A percentile compares a stretch with the other conserved stretches of the same genome.
Evolutionary conservation across 176 grass and related monocot species (phyloP).

Genomic region (Zoysia pacifica): DNA sequence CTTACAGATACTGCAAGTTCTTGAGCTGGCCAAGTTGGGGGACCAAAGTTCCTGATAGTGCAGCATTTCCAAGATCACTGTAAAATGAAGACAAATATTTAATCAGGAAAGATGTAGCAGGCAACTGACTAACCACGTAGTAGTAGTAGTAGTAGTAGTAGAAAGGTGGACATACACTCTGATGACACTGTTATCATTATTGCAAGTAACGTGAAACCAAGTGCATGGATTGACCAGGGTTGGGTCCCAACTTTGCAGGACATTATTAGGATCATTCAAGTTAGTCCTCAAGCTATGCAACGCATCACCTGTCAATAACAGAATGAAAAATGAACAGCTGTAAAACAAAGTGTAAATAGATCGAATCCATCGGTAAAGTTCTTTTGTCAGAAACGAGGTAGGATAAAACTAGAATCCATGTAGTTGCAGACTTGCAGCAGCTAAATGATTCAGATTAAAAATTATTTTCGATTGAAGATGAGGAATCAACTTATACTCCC

Average conservation of each 20-base stretch:
- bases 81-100: slow-evolving; percentile 24
- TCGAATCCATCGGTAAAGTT: background rate
- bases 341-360: slow-evolving; percentile 7
- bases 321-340: slow-evolving; percentile 27
- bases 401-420: background rate
- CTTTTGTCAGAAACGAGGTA: background rate
- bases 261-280: slow-evolving; percentile 93
- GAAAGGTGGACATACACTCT: slow-evolving; percentile 79
- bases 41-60: slow-evolving; percentile 83
- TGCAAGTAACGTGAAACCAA: slow-evolving; percentile 98
- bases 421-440: background rate
- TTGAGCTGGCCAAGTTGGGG: slow-evolving; percentile 88
- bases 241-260: slow-evolving; percentile 96
- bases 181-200: slow-evolving; percentile 98
- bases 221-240: slow-evolving; percentile 96
- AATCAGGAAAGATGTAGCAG: background rate
- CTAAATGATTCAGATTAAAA: slow-evolving; percentile 19
- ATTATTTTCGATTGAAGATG: background rate
- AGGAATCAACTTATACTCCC: background rate
- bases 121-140: background rate
- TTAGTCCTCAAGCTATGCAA: slow-evolving; percentile 83
- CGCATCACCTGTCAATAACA: slow-evolving; percentile 77
- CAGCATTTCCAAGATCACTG: slow-evolving; percentile 98
- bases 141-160: slow-evolving; percentile 10
- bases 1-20: slow-evolving; percentile 97